Evolutionary conservation across 192 early-diverging fungal species (phyloP).

Genomic region (Entrophospora sp.): DNA sequence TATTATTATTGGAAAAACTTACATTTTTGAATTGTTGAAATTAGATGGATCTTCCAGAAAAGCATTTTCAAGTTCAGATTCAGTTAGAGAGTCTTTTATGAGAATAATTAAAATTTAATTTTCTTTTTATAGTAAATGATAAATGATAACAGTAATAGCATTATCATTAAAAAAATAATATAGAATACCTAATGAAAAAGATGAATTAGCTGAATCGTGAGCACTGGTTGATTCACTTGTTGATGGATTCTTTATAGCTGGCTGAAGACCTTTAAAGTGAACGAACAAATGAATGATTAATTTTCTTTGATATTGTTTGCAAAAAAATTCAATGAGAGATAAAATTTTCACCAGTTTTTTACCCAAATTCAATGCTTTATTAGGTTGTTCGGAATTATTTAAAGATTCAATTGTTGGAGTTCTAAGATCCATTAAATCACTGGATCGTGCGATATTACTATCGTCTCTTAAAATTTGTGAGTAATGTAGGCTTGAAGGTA

Average conservation of each 20-base stretch:
- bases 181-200: constrained; percentile 3
- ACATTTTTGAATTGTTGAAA: constrained; percentile 44
- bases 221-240: not conserved
- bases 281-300: not conserved
- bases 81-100: constrained; percentile 43
- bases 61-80: constrained; percentile 46
- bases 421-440: too few species aligned
- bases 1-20: constrained; percentile 8
- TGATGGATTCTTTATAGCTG: not conserved
- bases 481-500: too few species aligned
- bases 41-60: constrained; percentile 36
- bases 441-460: too few species aligned
- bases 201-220: not conserved
- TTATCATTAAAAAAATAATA: too few species aligned
- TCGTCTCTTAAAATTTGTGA: too few species aligned
- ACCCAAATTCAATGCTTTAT: not conserved
- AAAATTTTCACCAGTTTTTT: too few species aligned
- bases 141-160: not conserved
- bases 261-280: not conserved
- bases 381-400: too few species aligned
- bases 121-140: not conserved
- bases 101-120: not conserved
- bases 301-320: not conserved
- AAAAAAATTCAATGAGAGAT: not conserved
- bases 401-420: too few species aligned